phyloP scores from a whole-genome alignment of 1,284 basidiomycete genomes.

The Trametes polyzona region DNA sequence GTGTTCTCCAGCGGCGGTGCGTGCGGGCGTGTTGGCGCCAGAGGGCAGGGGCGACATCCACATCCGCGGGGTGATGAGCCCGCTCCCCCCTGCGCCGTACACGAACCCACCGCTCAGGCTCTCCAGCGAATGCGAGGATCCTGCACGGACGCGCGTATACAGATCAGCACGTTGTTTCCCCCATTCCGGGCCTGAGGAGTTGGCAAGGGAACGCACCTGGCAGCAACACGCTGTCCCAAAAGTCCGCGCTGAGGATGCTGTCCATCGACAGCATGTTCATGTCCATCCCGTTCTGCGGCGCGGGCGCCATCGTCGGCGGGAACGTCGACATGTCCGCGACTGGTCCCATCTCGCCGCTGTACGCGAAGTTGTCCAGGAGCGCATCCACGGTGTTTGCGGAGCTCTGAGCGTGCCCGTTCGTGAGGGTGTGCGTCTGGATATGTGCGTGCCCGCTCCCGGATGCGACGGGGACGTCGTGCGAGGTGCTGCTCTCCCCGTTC shows the following conservation, averaged over 20 bases:
- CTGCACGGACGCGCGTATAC: conserved; percentile 39
- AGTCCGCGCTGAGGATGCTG: conserved; percentile 73
- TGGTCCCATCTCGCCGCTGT: conserved; percentile 80
- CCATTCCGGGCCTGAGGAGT: conserved; percentile 4
- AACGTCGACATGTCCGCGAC: conserved; percentile 78
- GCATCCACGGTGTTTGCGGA: neutral
- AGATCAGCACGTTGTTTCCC: neutral
- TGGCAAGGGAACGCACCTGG: conserved; percentile 58
- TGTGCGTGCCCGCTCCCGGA: conserved; percentile 1
- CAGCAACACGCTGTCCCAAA: conserved; percentile 85
- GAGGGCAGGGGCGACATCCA: conserved; percentile 43
- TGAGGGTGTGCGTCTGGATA: neutral
- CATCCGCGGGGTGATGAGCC: conserved; percentile 61
- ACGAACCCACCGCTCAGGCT: conserved; percentile 82
- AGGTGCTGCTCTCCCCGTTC: conserved; percentile 1
- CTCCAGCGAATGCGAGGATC: conserved; percentile 77
- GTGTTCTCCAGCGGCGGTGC: conserved; percentile 18
- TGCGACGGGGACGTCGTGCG: conserved; percentile 5
- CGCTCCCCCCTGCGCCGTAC: conserved; percentile 78
- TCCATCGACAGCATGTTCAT: conserved; percentile 73
- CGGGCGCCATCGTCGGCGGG: conserved; percentile 77
- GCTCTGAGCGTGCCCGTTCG: conserved; percentile 12
- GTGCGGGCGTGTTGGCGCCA: conserved; percentile 39
- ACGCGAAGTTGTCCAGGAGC: conserved; percentile 56
- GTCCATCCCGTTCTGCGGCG: conserved; percentile 47